Evolutionary conservation across 2,329 filamentous ascomycete genomes (phyloP).

Genomic region (Diplocarpon mali): DNA sequence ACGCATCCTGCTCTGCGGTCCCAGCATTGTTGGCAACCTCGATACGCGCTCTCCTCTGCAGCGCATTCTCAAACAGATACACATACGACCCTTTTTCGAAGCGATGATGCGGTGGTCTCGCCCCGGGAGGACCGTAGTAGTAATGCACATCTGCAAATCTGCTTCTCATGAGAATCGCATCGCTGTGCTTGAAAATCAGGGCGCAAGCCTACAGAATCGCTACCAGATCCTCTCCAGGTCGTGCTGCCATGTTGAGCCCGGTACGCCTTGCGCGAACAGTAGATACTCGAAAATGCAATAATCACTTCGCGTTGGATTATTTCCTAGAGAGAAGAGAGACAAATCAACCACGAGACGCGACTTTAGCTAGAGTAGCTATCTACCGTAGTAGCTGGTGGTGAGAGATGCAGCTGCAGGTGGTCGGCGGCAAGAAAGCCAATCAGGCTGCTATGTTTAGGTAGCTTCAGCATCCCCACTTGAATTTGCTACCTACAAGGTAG

Average conservation of each 20-base stretch:
- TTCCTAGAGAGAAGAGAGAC: neutral
- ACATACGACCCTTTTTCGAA: slow-evolving; percentile 74
- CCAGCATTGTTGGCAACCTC: slow-evolving; percentile 69
- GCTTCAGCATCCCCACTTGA: no score
- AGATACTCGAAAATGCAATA: no score
- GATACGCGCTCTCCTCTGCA: slow-evolving; percentile 54
- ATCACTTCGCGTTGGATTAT: no score
- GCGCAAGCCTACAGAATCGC: slow-evolving; percentile 37
- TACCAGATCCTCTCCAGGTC: slow-evolving; percentile 39
- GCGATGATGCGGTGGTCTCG: slow-evolving; percentile 63
- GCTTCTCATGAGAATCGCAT: slow-evolving; percentile 9
- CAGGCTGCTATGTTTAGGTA: neutral
- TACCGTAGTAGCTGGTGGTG: slow-evolving; percentile 1
- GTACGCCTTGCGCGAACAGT: slow-evolving; percentile 3
- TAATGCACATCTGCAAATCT: slow-evolving; percentile 75
- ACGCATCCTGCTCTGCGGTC: slow-evolving; percentile 67
- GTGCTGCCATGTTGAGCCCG: slow-evolving; percentile 33
- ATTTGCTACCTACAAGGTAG: no score
- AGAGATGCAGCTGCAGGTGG: slow-evolving; percentile 3
- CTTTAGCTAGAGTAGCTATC: slow-evolving; percentile 1
- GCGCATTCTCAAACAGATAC: slow-evolving; percentile 66
- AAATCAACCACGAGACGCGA: slow-evolving; percentile 4
- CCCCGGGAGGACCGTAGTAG: slow-evolving; percentile 58
- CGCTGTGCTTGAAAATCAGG: slow-evolving; percentile 15
- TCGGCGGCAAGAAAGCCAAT: slow-evolving; percentile 6